Conservation (phyloP, 768 basidiomycete species). For the Pisolithus tinctorius region DNA sequence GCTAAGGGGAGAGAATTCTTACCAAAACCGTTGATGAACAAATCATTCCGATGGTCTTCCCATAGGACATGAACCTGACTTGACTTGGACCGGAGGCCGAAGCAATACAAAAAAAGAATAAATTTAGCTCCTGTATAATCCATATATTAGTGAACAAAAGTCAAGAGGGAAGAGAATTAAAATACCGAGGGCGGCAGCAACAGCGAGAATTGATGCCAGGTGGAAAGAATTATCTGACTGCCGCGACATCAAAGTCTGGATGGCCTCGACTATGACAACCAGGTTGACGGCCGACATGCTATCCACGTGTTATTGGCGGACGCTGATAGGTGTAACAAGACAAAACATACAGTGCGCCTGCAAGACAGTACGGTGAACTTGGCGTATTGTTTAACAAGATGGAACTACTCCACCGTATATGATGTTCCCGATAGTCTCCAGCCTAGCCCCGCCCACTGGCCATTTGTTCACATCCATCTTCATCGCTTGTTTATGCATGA, state of each 20-base stretch:
- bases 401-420: slow-evolving; percentile 53
- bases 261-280: slow-evolving; percentile 84
- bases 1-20: slow-evolving; percentile 9
- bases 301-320: slow-evolving; percentile 2
- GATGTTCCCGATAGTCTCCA: slow-evolving; percentile 87
- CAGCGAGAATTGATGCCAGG: slow-evolving; percentile 76
- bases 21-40: slow-evolving; percentile 82
- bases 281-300: slow-evolving; percentile 93
- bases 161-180: not conserved
- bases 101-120: slow-evolving; percentile 82
- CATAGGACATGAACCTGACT: slow-evolving; percentile 94
- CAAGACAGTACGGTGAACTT: not conserved
- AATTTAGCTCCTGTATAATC: slow-evolving; percentile 67
- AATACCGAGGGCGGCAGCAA: slow-evolving; percentile 69
- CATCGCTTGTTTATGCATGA: slow-evolving; percentile 67
- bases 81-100: slow-evolving; percentile 66
- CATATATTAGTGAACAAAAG: not conserved
- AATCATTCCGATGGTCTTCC: slow-evolving; percentile 94
- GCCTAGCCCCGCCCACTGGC: slow-evolving; percentile 87
- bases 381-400: not conserved
- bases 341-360: slow-evolving; percentile 42
- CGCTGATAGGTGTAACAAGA: not conserved
- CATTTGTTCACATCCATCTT: slow-evolving; percentile 76
- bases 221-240: slow-evolving; percentile 57
- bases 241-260: slow-evolving; percentile 61